Percentiles rank a stretch among this genome's conserved stretches.
Conservation (phyloP, 2,329 filamentous ascomycete genomes). For the Nakataea oryzae region DNA sequence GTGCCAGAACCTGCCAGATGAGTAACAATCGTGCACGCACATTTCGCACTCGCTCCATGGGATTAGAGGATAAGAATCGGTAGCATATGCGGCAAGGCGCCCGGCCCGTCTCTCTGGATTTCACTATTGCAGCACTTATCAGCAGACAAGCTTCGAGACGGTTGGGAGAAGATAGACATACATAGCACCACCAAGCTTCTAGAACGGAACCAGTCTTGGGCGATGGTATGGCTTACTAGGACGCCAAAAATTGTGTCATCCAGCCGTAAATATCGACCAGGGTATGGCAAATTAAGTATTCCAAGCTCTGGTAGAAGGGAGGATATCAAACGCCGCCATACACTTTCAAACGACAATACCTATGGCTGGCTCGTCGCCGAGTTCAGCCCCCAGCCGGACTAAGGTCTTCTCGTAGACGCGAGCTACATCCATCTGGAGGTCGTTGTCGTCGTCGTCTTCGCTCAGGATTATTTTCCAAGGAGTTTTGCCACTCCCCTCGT, state of each 20-base stretch:
- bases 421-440: conserved; percentile 58
- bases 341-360: neutral
- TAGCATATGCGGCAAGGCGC: no score
- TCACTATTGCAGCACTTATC: neutral
- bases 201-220: neutral
- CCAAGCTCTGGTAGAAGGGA: neutral
- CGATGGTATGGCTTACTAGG: neutral
- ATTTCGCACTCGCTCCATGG: neutral
- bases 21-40: no score
- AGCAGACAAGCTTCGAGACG: neutral
- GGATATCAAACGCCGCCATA: neutral
- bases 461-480: neutral
- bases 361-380: conserved; percentile 33
- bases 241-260: no score
- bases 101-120: no score
- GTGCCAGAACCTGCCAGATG: neutral
- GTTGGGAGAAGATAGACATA: neutral
- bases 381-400: conserved; percentile 57
- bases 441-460: conserved; percentile 25
- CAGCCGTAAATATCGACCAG: no score
- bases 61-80: no score
- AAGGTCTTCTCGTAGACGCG: conserved; percentile 74
- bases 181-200: neutral
- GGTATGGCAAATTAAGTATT: neutral
- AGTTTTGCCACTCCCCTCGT: conserved; percentile 15